Base-by-base conservation (phyloP, 2,329 filamentous ascomycete genomes). In the Neofusicoccum umdonicola region DNA sequence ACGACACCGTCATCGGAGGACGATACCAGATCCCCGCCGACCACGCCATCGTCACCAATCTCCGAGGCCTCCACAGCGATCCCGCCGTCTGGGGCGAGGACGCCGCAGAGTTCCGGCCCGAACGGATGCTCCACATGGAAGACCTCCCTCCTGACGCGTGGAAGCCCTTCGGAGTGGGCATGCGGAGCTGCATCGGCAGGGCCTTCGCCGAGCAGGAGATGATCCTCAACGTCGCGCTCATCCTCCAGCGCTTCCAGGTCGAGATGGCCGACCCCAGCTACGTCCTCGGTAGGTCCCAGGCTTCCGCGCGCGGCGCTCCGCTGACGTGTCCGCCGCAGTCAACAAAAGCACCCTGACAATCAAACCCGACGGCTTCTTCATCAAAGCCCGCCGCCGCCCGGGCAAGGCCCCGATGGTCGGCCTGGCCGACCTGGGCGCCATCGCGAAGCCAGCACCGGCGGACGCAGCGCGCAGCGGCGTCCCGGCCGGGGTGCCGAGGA, bases 161-260 rank as follows among this genome's bases (percentile, higher is more conserved):
- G 45, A 71, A 77, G 76, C 89, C 90, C 3, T 93, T 93, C 69
- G 91, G 90, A 1, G 90, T 90, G 65, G 90, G 90, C 1, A 81
- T 84, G 67, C 80, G 90, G 62, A 88, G 81, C 1, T 93, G 90
- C 69, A 92, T 93, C 66, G 90, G 90, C 3, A 80, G 89, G 1
- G 82, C 86, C 0, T 93, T 93, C 72, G 89, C 90, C 1, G 90
- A 88, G 87, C 90, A 93, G 71, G 90, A 93, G 50, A 68, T 70
- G 69, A 65, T 70, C 4, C 66, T 72, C 42, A 64, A 66, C n/a
- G 60, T 70, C 2, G 66, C 71, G 8, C 65, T 72, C 9, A 69
- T 91, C 12, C 79, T 92, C 65, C 89, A 92, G 70, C 90, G 88
- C 70, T 91, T 92, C 77, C 84, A 91, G 68, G 86, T 92, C 66